phyloP scores from a whole-genome alignment of 805 yeast species.

The Cyberlindnera veronae region DNA sequence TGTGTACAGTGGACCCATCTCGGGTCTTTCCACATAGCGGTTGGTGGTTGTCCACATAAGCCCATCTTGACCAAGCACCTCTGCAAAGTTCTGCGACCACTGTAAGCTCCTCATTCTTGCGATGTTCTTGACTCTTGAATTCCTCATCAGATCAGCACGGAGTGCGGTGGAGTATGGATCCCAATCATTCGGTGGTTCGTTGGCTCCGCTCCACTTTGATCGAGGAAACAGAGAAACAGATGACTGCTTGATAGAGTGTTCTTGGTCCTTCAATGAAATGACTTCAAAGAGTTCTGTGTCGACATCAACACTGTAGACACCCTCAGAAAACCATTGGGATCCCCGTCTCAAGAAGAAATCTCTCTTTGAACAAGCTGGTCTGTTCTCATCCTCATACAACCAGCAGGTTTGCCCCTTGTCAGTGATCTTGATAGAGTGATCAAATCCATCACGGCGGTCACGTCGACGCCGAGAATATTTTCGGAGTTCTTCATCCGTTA shows the following conservation, averaged over 20 bases:
- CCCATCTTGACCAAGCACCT: neutral
- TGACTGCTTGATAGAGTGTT: too few relatives aligned
- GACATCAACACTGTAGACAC: conserved; percentile 2
- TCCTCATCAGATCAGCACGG: too few relatives aligned
- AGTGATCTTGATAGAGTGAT: neutral
- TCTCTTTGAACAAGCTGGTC: neutral
- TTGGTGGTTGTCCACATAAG: neutral
- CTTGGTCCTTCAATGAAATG: too few relatives aligned
- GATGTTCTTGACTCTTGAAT: too few relatives aligned
- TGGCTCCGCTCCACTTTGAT: too few relatives aligned
- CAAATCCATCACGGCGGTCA: neutral
- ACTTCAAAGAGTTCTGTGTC: neutral
- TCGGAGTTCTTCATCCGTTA: too few relatives aligned
- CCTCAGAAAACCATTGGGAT: conserved; percentile 5
- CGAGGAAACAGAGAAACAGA: too few relatives aligned
- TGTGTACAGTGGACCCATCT: too few relatives aligned
- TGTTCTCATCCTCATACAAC: neutral
- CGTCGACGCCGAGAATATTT: too few relatives aligned
- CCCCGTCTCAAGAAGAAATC: conserved; percentile 4
- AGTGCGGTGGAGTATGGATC: too few relatives aligned
- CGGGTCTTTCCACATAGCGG: too few relatives aligned
- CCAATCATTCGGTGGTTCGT: too few relatives aligned
- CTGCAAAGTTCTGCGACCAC: neutral
- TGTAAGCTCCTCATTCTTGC: neutral
- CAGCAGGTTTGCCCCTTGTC: neutral